Evolutionary conservation across 176 grass and related monocot genomes (phyloP).

Genomic region (Oryza officinalis): DNA sequence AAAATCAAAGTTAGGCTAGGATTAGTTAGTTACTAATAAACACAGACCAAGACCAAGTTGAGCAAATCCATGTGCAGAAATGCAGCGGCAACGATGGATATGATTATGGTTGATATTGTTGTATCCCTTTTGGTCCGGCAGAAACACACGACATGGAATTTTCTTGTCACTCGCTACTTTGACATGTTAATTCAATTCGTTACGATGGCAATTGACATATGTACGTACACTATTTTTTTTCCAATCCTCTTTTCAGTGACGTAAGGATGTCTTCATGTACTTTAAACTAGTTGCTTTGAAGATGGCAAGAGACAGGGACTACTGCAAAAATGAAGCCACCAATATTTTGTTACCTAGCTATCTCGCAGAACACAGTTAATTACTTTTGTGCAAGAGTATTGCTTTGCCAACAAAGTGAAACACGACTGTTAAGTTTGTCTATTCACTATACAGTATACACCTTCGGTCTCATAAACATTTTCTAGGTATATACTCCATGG

Average conservation of each 20-base stretch:
- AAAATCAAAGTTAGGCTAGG: too few species aligned
- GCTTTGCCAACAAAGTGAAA: background rate
- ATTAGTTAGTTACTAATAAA: constrained; percentile 10
- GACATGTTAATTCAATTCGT: background rate
- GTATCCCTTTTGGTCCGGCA: background rate
- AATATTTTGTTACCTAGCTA: background rate
- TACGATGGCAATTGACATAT: background rate
- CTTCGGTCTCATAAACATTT: background rate
- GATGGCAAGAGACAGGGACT: background rate
- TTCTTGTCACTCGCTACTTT: constrained; percentile 1
- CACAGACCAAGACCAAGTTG: background rate
- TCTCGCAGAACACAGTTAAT: background rate
- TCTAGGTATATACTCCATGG: background rate
- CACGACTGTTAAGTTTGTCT: background rate
- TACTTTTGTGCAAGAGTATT: background rate
- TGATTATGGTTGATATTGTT: background rate
- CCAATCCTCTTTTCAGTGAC: background rate
- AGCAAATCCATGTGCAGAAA: background rate
- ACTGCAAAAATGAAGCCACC: background rate
- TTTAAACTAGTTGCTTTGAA: background rate
- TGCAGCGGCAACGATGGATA: background rate
- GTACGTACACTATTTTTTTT: background rate
- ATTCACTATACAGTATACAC: background rate
- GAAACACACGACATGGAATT: constrained; percentile 26
- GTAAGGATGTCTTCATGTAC: background rate